These are phyloP conservation scores for Saccharomyces uvarum DNA, from an alignment of 1,139 yeast genomes.

Conservation along the genomic window DNA sequence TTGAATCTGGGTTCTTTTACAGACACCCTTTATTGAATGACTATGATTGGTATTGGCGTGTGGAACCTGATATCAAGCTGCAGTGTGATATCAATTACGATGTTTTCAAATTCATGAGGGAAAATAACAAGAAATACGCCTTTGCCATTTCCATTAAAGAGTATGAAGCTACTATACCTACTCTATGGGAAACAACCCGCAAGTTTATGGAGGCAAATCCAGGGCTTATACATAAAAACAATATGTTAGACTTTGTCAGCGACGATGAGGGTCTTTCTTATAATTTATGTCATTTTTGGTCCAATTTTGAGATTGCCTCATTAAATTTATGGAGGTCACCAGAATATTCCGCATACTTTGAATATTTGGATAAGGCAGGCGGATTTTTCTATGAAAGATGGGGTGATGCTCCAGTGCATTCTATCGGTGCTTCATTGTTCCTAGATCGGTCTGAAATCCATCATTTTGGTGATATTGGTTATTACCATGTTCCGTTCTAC, in stretches of 20 bases:
- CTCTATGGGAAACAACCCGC: slow-evolving; percentile 54
- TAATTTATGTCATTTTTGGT: slow-evolving; percentile 87
- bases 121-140: slow-evolving; percentile 51
- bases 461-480: slow-evolving; percentile 76
- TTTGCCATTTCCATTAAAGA: slow-evolving; percentile 62
- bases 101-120: slow-evolving; percentile 57
- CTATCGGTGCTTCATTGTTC: slow-evolving; percentile 71
- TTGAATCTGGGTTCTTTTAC: slow-evolving; percentile 66
- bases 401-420: slow-evolving; percentile 95
- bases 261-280: slow-evolving; percentile 59
- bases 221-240: slow-evolving; percentile 39
- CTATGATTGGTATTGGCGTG: slow-evolving; percentile 72
- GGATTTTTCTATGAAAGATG: slow-evolving; percentile 91
- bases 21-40: slow-evolving; percentile 49
- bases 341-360: slow-evolving; percentile 62
- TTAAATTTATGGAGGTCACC: slow-evolving; percentile 68
- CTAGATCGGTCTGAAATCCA: slow-evolving; percentile 60
- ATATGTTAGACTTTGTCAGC: slow-evolving; percentile 62
- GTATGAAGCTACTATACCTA: slow-evolving; percentile 47
- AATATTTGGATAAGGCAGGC: slow-evolving; percentile 64
- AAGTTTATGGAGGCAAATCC: slow-evolving; percentile 45
- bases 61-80: slow-evolving; percentile 58
- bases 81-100: slow-evolving; percentile 63
- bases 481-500: slow-evolving; percentile 73
- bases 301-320: slow-evolving; percentile 80